These are phyloP conservation scores for Rhizopogon rudus DNA, from an alignment of 768 basidiomycete species.

Conservation along the genomic window DNA sequence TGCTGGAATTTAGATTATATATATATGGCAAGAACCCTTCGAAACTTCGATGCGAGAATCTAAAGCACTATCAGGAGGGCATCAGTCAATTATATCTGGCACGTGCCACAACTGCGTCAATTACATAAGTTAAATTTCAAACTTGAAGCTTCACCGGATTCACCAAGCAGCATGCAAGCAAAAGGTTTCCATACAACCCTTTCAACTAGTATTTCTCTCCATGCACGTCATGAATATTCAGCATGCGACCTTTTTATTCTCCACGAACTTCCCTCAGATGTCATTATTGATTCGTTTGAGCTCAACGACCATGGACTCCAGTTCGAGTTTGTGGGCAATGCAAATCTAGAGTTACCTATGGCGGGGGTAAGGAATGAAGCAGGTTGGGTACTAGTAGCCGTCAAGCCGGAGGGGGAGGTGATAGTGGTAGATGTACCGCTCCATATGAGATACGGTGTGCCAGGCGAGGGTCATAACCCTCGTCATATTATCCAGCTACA, in stretches of 20 bases:
- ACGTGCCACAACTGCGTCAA: constrained; percentile 12
- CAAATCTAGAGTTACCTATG: constrained; percentile 40
- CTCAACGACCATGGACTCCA: constrained; percentile 27
- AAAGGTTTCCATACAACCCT: constrained; percentile 27
- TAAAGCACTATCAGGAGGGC: neutral
- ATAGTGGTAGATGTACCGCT: constrained; percentile 33
- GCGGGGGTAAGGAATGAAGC: constrained; percentile 24
- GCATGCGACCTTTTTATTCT: constrained; percentile 28
- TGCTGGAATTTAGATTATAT: neutral
- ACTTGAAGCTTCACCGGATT: too few relatives aligned
- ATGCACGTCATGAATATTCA: constrained; percentile 2
- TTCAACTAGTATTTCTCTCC: constrained; percentile 14
- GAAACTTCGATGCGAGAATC: neutral
- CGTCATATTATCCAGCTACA: constrained; percentile 18
- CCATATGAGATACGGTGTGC: constrained; percentile 39
- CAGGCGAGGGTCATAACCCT: constrained; percentile 8
- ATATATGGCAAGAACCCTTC: too few relatives aligned
- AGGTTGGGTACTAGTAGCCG: constrained; percentile 26
- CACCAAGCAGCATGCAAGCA: constrained; percentile 16
- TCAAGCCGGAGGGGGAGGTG: constrained; percentile 10
- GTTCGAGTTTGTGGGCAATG: constrained; percentile 31
- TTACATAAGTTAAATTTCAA: neutral
- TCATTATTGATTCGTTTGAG: constrained; percentile 44
- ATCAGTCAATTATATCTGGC: neutral
- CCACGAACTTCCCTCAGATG: constrained; percentile 31